These are phyloP conservation scores for Xylaria sp. DNA, from an alignment of 2,329 filamentous ascomycete species.

Conservation along the genomic window DNA sequence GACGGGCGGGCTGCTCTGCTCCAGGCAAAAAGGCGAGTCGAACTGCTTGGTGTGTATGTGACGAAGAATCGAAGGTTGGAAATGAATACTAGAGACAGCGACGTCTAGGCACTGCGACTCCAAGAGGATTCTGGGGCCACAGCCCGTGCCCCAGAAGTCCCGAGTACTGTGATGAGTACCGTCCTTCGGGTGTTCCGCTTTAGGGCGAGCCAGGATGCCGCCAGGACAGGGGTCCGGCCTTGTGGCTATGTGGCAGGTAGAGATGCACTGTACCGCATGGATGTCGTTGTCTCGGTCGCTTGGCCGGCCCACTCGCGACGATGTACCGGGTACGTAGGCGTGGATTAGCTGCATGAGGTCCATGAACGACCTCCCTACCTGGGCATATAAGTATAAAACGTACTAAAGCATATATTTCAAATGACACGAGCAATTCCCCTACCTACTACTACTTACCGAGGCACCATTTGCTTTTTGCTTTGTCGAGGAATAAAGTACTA, in stretches of 20 bases:
- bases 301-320: no score
- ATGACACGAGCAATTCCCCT: no score
- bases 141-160: conserved; percentile 25
- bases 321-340: no score
- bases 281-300: not conserved
- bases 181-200: conserved; percentile 30
- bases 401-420: no score
- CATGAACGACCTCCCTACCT: no score
- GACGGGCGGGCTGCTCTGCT: not conserved
- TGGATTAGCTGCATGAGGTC: no score
- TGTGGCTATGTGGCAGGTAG: conserved; percentile 23
- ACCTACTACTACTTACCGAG: no score
- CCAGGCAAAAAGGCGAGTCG: conserved; percentile 11
- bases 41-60: not conserved
- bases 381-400: no score
- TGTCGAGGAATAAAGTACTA: no score
- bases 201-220: conserved; percentile 12
- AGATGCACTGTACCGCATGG: conserved; percentile 5
- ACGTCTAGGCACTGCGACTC: conserved; percentile 13
- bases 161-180: conserved; percentile 21
- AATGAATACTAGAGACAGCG: conserved; percentile 6
- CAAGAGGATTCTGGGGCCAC: conserved; percentile 20
- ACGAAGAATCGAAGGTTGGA: conserved; percentile 16
- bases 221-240: conserved; percentile 14
- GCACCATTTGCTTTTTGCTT: no score